These are phyloP conservation scores for Phytopythium sindhum DNA, from an alignment of 352 stramenopile genomes.

Conservation along the genomic window DNA sequence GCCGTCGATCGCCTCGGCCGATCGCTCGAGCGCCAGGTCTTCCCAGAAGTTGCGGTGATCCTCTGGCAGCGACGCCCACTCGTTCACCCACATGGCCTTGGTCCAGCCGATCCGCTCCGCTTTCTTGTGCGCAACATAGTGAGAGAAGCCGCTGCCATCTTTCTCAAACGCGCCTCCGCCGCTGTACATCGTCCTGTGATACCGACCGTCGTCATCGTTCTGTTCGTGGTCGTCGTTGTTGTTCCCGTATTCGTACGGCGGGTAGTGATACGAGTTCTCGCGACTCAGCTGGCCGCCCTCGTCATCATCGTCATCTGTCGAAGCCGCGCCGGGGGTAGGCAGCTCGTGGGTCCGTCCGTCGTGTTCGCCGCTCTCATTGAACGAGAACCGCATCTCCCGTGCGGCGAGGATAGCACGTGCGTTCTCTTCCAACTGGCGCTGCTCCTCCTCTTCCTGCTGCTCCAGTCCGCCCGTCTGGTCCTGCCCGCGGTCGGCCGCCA, in stretches of 20 bases:
- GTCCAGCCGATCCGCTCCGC: conserved; percentile 22
- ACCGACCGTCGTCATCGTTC: not conserved
- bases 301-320: not conserved
- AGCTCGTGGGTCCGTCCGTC: not conserved
- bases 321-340: not conserved
- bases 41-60: conserved; percentile 27
- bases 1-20: conserved; percentile 8
- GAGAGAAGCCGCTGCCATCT: conserved; percentile 16
- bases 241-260: not conserved
- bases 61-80: conserved; percentile 21
- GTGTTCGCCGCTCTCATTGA: conserved; percentile 3
- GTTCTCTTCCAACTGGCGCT: conserved; percentile 24
- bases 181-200: not conserved
- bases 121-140: conserved; percentile 26
- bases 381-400: not conserved
- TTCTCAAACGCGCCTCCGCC: not conserved
- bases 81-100: conserved; percentile 17
- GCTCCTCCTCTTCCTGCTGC: conserved; percentile 9
- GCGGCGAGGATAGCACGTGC: conserved; percentile 16
- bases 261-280: not conserved
- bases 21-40: conserved; percentile 19
- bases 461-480: not conserved
- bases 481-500: conserved; percentile 20
- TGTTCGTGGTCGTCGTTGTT: not conserved
- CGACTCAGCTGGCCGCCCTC: not conserved